Percentiles rank a stretch among this genome's conserved stretches.
Evolutionary conservation across 208 protist species (phyloP).

Genomic region (Zelonia costaricensis): DNA sequence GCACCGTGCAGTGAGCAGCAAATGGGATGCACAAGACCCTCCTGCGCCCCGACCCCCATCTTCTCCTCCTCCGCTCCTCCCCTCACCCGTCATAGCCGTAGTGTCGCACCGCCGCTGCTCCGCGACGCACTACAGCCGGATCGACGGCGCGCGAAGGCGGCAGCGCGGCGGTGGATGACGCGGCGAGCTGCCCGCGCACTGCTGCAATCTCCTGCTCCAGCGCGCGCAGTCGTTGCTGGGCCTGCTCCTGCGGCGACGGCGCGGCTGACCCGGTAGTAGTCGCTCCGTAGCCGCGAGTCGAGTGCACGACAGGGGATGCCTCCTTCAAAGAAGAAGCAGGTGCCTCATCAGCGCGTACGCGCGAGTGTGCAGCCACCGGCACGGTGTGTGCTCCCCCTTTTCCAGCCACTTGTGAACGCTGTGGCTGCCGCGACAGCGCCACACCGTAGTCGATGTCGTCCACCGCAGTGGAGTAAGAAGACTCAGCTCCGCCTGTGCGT

Average conservation of each 20-base stretch:
- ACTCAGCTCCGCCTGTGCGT: not conserved
- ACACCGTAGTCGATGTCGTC: no score
- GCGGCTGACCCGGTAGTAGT: not conserved
- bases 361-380: no score
- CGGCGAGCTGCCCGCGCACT: constrained; percentile 58
- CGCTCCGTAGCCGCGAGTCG: constrained; percentile 7
- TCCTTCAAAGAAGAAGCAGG: not conserved
- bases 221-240: constrained; percentile 24
- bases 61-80: not conserved
- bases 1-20: no score
- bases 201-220: constrained; percentile 70
- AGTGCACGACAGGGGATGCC: constrained; percentile 10
- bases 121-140: constrained; percentile 46
- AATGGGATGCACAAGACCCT: no score
- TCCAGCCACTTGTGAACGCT: no score
- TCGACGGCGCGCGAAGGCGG: not conserved
- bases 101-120: constrained; percentile 60
- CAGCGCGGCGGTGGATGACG: constrained; percentile 15
- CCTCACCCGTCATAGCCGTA: constrained; percentile 53
- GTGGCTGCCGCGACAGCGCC: no score
- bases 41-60: not conserved
- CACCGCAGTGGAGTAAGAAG: no score
- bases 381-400: no score
- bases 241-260: constrained; percentile 1
- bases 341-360: not conserved